These are phyloP conservation scores for Mortierella sp. DNA, from an alignment of 371 early-diverging fungal species.

Conservation along the genomic window DNA sequence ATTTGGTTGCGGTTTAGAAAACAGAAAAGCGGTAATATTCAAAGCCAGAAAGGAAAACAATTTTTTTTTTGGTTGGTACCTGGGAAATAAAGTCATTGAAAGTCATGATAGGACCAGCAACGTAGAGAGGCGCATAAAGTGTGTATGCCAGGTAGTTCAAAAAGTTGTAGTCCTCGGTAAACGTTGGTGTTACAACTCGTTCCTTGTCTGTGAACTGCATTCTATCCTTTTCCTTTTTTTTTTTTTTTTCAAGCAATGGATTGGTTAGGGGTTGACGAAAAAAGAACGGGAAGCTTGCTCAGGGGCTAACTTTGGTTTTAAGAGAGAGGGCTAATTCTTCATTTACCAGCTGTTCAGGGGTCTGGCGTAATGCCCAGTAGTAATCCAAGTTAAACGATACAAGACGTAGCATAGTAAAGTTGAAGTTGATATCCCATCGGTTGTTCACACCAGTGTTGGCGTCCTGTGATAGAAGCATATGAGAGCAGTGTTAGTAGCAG, in stretches of 20 bases:
- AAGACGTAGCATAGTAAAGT: slow-evolving; percentile 89
- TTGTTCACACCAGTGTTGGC: slow-evolving; percentile 66
- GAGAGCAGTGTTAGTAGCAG: not conserved
- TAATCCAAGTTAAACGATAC: slow-evolving; percentile 94
- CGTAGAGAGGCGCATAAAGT: slow-evolving; percentile 89
- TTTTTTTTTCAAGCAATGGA: not conserved
- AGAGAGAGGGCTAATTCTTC: slow-evolving; percentile 2
- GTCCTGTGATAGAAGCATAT: slow-evolving; percentile 55
- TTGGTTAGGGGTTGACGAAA: not conserved
- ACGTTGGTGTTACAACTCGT: slow-evolving; percentile 66
- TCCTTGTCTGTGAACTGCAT: slow-evolving; percentile 64
- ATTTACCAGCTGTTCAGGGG: slow-evolving; percentile 24
- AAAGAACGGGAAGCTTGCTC: not conserved
- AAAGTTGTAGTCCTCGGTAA: slow-evolving; percentile 75
- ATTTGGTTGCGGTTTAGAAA: not conserved
- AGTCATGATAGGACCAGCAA: slow-evolving; percentile 96
- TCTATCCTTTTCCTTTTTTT: slow-evolving; percentile 59
- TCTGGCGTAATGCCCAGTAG: slow-evolving; percentile 74
- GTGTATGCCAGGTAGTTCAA: slow-evolving; percentile 82
- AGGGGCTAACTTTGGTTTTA: not conserved
- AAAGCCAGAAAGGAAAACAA: not conserved
- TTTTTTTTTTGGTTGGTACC: no score
- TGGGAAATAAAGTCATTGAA: slow-evolving; percentile 92
- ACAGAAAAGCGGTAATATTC: not conserved
- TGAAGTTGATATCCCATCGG: slow-evolving; percentile 93